Evolutionary conservation across 495 filamentous ascomycete species (phyloP).

Genomic region (Penicillium desertorum): DNA sequence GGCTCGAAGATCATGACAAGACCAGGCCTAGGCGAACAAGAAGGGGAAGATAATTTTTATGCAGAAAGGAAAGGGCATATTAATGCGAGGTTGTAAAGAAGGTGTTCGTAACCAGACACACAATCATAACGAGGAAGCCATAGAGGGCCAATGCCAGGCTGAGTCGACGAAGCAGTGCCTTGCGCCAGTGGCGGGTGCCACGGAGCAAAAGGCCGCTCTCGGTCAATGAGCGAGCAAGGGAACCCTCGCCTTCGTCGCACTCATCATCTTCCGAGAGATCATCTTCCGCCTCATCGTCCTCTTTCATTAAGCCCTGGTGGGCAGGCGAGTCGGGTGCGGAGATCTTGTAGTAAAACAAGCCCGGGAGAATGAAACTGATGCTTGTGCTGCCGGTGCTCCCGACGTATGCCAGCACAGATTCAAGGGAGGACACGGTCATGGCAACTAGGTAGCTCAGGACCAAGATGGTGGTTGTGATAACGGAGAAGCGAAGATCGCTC

Average conservation of each 20-base stretch:
- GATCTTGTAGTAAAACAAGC: slow-evolving; percentile 98
- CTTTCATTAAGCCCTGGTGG: slow-evolving; percentile 81
- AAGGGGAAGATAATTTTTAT: slow-evolving; percentile 17
- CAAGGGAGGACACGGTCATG: slow-evolving; percentile 85
- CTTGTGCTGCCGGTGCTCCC: slow-evolving; percentile 90
- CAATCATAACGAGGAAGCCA: slow-evolving; percentile 82
- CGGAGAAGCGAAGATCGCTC: slow-evolving; percentile 83
- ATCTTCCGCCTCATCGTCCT: slow-evolving; percentile 69
- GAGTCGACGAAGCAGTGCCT: slow-evolving; percentile 64
- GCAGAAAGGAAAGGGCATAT: slow-evolving; percentile 6
- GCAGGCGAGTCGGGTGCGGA: slow-evolving; percentile 78
- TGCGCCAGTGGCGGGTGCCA: slow-evolving; percentile 55
- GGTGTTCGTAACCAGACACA: slow-evolving; percentile 81
- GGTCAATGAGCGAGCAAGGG: slow-evolving; percentile 37
- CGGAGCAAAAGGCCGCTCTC: slow-evolving; percentile 50
- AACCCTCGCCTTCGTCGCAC: slow-evolving; percentile 38
- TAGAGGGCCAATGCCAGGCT: slow-evolving; percentile 78
- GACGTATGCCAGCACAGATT: slow-evolving; percentile 90
- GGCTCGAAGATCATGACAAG: slow-evolving; percentile 31
- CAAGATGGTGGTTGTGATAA: slow-evolving; percentile 83
- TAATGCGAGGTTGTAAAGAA: slow-evolving; percentile 64
- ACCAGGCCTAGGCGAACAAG: slow-evolving; percentile 12
- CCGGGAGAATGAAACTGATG: slow-evolving; percentile 95
- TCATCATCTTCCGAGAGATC: slow-evolving; percentile 46
- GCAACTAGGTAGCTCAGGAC: slow-evolving; percentile 81